These are phyloP conservation scores for Talaromyces sp. DNA, from an alignment of 2,329 filamentous ascomycete genomes.

Conservation along the genomic window DNA sequence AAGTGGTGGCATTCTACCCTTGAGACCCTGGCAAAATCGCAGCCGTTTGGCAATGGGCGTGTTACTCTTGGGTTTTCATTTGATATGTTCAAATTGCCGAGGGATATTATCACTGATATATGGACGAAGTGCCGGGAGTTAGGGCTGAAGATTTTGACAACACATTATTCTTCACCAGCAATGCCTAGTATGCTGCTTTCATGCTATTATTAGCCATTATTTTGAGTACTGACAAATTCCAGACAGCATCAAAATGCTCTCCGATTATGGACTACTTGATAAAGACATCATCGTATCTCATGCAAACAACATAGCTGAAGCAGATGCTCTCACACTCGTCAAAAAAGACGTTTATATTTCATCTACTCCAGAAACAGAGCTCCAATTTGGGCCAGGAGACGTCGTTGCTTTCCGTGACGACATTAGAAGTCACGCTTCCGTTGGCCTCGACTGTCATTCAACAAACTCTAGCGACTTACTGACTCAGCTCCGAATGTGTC, in stretches of 20 bases:
- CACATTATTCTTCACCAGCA: neutral
- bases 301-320: slow-evolving; percentile 1
- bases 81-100: slow-evolving; percentile 3
- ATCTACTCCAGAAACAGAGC: slow-evolving; percentile 4
- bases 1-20: neutral
- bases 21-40: neutral
- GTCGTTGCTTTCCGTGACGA: neutral
- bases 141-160: slow-evolving; percentile 4
- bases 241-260: neutral
- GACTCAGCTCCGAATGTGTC: neutral
- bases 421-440: neutral
- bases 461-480: neutral
- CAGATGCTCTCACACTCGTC: neutral
- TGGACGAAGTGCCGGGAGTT: neutral
- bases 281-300: slow-evolving; percentile 3
- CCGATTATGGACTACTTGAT: slow-evolving; percentile 1
- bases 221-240: neutral
- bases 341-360: neutral
- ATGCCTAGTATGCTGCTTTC: neutral
- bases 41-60: neutral
- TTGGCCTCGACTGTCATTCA: slow-evolving; percentile 7
- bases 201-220: neutral
- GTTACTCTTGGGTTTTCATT: neutral
- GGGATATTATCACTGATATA: neutral
- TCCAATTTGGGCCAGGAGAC: slow-evolving; percentile 4